Evolutionary conservation across 2,329 filamentous ascomycete genomes (phyloP).

Genomic region (Sporothrix globosa): DNA sequence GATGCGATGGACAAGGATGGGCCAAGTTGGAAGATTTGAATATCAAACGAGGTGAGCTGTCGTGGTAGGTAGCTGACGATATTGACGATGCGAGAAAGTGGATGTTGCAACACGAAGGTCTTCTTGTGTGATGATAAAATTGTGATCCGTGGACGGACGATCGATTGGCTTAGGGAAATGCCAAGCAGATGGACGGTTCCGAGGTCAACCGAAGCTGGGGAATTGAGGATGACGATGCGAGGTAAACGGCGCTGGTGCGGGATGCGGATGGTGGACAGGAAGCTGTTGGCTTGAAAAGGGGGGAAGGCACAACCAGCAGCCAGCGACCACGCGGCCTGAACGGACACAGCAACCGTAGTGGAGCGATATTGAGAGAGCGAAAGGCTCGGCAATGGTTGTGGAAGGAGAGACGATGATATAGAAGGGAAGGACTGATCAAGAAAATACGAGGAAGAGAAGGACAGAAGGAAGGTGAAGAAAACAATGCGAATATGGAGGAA

Average conservation of each 20-base stretch:
- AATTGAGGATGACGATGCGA: neutral
- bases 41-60: neutral
- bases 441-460: slow-evolving; percentile 17
- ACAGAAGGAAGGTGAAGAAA: slow-evolving; percentile 22
- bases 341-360: slow-evolving; percentile 14
- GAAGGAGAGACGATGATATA: slow-evolving; percentile 26
- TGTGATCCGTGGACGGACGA: neutral
- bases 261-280: neutral
- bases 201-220: neutral
- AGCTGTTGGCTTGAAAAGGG: neutral
- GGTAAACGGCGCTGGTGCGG: neutral
- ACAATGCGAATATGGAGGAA: slow-evolving; percentile 12
- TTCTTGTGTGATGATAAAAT: neutral
- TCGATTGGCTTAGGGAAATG: neutral
- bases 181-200: neutral
- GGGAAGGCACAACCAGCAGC: slow-evolving; percentile 2
- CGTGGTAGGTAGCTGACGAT: neutral
- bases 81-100: neutral
- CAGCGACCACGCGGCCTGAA: slow-evolving; percentile 22
- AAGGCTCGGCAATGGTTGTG: neutral
- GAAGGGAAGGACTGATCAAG: slow-evolving; percentile 9
- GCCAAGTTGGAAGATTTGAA: neutral
- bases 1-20: neutral
- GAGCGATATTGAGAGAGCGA: slow-evolving; percentile 16
- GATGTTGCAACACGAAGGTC: slow-evolving; percentile 8